Evolutionary conservation across 306 rosid genomes (phyloP).

Genomic region (Begonia fuchsioides): DNA sequence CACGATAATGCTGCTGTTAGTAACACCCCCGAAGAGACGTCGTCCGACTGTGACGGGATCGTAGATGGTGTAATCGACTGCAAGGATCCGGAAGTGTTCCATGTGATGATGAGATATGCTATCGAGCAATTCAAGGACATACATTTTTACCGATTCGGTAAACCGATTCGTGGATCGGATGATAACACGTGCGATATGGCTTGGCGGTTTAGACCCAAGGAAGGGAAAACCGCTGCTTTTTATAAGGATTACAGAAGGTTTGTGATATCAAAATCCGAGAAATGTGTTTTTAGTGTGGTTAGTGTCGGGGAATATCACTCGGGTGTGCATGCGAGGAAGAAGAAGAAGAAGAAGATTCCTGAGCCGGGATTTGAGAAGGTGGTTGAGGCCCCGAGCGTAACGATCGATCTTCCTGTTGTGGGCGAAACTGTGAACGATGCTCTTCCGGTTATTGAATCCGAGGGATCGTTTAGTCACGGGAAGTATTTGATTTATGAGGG

Average conservation of each 20-base stretch:
- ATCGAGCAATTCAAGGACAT: slow-evolving; percentile 83
- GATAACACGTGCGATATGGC: slow-evolving; percentile 90
- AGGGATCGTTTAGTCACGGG: slow-evolving; percentile 54
- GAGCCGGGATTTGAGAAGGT: slow-evolving; percentile 53
- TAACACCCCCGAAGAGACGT: slow-evolving; percentile 4
- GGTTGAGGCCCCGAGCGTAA: slow-evolving; percentile 7
- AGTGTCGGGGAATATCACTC: slow-evolving; percentile 82
- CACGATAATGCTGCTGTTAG: slow-evolving; percentile 6
- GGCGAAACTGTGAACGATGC: slow-evolving; percentile 79
- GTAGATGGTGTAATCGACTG: slow-evolving; percentile 48
- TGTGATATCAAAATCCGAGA: slow-evolving; percentile 42
- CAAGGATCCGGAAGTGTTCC: slow-evolving; percentile 83
- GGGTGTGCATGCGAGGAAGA: slow-evolving; percentile 81
- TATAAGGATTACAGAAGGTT: slow-evolving; percentile 94
- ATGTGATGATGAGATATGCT: slow-evolving; percentile 76
- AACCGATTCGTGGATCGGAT: slow-evolving; percentile 45
- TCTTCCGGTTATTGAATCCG: slow-evolving; percentile 81
- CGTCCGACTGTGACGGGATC: slow-evolving; percentile 25
- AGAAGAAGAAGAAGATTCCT: slow-evolving; percentile 50
- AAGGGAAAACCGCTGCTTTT: slow-evolving; percentile 82
- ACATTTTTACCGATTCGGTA: slow-evolving; percentile 84
- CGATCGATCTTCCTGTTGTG: slow-evolving; percentile 58
- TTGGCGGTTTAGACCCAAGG: slow-evolving; percentile 95
- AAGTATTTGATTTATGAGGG: slow-evolving; percentile 68
- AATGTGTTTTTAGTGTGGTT: slow-evolving; percentile 50